Evolutionary conservation across 352 stramenopile species (phyloP), one percentile per base, ranked within the genome.

Genomic region (Phytophthora ohioensis): DNA sequence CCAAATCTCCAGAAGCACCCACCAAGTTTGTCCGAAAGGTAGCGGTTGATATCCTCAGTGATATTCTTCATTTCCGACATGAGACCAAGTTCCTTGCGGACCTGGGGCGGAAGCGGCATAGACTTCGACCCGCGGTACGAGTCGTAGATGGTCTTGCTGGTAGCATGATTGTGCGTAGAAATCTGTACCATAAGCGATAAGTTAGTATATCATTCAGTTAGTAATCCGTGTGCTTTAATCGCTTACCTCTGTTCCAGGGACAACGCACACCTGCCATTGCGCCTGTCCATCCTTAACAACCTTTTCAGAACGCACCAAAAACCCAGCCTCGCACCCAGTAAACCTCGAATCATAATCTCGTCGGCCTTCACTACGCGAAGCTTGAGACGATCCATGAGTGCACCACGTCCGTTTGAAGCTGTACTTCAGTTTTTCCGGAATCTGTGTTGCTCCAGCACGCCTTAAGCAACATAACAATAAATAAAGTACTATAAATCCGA

Each of bases 21-120:
- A 65, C 57, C 57, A 11, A 57, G 57, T 35, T 49, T 57, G 15
- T 65, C 35, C 9, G 43, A 55, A 17, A 58, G 15, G 31, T 21
- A 21, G 21, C 21, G 21, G 21, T 21, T 21, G 21, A 21, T 21
- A 21, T 21, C 21, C 21, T 0, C 21, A 21, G 21, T 21, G 21
- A 1, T 21, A 21, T 1, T 21, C 21, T 21, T 21, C 21, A 21
- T 21, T 21, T 21, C 21, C 21, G 21, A 21, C 21, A 21, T 1
- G 21, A 21, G 21, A 21, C 21, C 21, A 21, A 21, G 21, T 21
- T 21, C 21, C 21, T 21, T 21, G 21, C 0, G 21, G 21, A 21
- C 21, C 21, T 21, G 21, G 21, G 21, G 21, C 21, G 21, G 21
- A 21, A 21, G 21, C 21, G 21, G 21, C 0, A 21, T 21, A 21